phyloP scores from a whole-genome alignment of 2,329 filamentous ascomycete species.

The Periconia digitata region DNA sequence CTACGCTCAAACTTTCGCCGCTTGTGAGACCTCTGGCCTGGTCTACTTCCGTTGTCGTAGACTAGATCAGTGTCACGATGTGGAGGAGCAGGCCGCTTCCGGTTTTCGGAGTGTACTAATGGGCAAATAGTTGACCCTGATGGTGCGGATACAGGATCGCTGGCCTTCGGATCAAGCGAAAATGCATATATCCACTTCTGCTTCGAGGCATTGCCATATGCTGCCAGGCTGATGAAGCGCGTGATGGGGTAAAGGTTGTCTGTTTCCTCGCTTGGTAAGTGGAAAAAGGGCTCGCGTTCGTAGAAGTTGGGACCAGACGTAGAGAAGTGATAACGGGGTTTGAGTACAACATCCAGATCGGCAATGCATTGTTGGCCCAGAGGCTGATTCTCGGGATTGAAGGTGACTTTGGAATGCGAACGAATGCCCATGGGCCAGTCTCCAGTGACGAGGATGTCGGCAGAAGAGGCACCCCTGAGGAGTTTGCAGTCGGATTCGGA shows the following conservation, averaged over 20 bases:
- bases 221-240: constrained; percentile 85
- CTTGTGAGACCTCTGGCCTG: constrained; percentile 44
- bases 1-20: constrained; percentile 36
- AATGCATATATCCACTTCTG: constrained; percentile 78
- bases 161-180: constrained; percentile 63
- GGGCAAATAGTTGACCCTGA: constrained; percentile 75
- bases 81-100: constrained; percentile 58
- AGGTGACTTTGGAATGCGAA: constrained; percentile 64
- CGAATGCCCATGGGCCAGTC: constrained; percentile 80
- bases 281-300: constrained; percentile 91
- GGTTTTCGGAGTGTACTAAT: constrained; percentile 57
- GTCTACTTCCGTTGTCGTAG: constrained; percentile 37
- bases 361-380: constrained; percentile 68
- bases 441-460: constrained; percentile 85
- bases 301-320: constrained; percentile 72
- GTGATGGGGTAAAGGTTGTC: constrained; percentile 66
- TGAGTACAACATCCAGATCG: constrained; percentile 75
- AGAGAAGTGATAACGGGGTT: constrained; percentile 90
- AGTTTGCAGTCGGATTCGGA: constrained; percentile 74
- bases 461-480: constrained; percentile 72
- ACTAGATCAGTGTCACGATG: constrained; percentile 40
- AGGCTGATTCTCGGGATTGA: constrained; percentile 58
- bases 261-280: constrained; percentile 55
- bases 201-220: constrained; percentile 73
- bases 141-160: constrained; percentile 63